Evolutionary conservation across 2,329 filamentous ascomycete species (phyloP).

Genomic region (Pseudogymnoascus sp.): DNA sequence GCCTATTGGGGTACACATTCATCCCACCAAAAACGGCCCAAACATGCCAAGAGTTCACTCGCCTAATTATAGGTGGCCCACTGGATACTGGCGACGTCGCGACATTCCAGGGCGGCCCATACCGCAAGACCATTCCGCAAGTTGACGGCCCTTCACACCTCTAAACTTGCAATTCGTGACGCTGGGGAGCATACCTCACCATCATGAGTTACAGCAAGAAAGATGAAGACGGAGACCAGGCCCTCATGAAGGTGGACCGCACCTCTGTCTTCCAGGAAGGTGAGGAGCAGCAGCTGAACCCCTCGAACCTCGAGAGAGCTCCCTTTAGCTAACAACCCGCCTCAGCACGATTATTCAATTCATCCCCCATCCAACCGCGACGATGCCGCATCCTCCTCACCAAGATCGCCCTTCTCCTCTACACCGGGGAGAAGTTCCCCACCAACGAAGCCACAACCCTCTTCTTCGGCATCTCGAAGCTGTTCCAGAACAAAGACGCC

Average conservation of each 20-base stretch:
- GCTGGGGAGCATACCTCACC: constrained; percentile 27
- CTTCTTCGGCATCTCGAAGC: constrained; percentile 98
- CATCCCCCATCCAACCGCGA: constrained; percentile 90
- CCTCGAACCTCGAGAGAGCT: constrained; percentile 21
- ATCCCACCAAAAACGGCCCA: background rate
- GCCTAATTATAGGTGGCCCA: background rate
- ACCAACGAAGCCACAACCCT: constrained; percentile 95
- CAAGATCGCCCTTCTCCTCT: constrained; percentile 92
- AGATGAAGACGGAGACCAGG: constrained; percentile 92
- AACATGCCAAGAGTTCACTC: background rate
- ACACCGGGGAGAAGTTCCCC: constrained; percentile 94
- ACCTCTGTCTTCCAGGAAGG: constrained; percentile 99
- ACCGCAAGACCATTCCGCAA: background rate
- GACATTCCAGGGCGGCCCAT: constrained; percentile 2
- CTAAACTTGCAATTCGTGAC: constrained; percentile 25
- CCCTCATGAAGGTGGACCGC: constrained; percentile 93
- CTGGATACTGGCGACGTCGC: constrained; percentile 4
- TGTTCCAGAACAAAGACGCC: constrained; percentile 99
- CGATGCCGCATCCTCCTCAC: constrained; percentile 96
- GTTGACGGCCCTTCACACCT: background rate
- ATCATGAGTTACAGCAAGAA: constrained; percentile 97
- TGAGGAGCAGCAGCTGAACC: constrained; percentile 34
- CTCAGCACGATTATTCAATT: constrained; percentile 92
- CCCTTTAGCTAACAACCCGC: constrained; percentile 32
- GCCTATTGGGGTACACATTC: background rate